Evolutionary conservation across 2,329 filamentous ascomycete genomes (phyloP).

Genomic region (Helicocarpus griseus): DNA sequence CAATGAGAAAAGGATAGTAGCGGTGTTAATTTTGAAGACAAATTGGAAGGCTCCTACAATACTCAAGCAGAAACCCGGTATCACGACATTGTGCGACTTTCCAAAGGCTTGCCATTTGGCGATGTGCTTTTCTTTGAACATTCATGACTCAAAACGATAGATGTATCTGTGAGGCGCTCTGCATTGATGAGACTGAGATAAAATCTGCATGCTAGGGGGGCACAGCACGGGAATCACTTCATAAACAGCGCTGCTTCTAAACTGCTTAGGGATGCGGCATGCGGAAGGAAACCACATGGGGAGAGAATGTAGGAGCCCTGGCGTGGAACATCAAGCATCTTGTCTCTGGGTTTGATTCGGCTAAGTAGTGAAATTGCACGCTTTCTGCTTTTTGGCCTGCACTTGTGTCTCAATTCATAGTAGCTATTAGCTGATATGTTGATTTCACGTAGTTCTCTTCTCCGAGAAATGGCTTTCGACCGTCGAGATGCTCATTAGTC

Average conservation of each 20-base stretch:
- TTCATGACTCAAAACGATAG: not conserved
- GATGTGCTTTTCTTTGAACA: not conserved
- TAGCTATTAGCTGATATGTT: not conserved
- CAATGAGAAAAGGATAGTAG: too few species aligned
- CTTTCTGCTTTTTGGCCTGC: not conserved
- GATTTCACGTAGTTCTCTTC: not conserved
- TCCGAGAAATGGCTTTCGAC: not conserved
- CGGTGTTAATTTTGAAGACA: not conserved
- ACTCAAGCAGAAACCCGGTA: not conserved
- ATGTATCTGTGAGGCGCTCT: not conserved
- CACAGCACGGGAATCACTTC: not conserved
- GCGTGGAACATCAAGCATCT: not conserved
- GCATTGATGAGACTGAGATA: not conserved
- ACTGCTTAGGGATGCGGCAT: not conserved
- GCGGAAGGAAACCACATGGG: too few species aligned
- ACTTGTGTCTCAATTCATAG: not conserved
- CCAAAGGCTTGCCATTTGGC: not conserved
- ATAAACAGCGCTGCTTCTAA: not conserved
- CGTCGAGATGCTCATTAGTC: too few species aligned
- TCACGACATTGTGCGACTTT: too few species aligned
- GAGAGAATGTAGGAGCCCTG: not conserved
- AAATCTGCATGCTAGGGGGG: not conserved
- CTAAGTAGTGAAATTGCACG: not conserved
- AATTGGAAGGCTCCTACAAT: not conserved
- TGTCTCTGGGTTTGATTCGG: not conserved